These are phyloP conservation scores for Telfairia occidentalis DNA, from an alignment of 331 rosid species.

Conservation along the genomic window DNA sequence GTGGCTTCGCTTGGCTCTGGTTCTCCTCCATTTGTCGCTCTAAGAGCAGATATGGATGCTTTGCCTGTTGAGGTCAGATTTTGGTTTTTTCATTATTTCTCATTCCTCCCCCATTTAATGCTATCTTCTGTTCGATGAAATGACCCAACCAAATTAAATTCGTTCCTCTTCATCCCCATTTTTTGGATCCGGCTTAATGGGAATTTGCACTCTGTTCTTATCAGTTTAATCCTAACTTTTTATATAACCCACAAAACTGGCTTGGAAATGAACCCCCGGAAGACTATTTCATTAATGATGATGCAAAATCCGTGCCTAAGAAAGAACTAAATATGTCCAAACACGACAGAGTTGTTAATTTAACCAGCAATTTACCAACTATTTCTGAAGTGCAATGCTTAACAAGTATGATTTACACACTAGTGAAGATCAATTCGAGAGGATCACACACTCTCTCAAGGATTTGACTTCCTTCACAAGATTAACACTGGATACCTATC, in stretches of 20 bases:
- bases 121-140: neutral
- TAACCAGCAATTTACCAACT: neutral
- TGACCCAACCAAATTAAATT: neutral
- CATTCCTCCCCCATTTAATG: neutral
- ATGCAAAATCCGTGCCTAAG: neutral
- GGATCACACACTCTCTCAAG: too few relatives aligned
- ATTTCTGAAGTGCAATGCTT: too few relatives aligned
- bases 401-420: too few relatives aligned
- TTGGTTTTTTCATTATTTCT: neutral
- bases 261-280: neutral
- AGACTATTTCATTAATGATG: neutral
- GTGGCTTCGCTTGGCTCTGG: conserved; percentile 85
- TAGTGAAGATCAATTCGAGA: too few relatives aligned
- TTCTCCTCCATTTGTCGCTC: conserved; percentile 69
- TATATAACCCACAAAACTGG: neutral
- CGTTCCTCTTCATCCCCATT: neutral
- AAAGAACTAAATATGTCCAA: neutral
- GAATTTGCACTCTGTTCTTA: neutral
- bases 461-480: too few relatives aligned
- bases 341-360: neutral
- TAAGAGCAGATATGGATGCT: conserved; percentile 96
- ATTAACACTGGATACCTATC: too few relatives aligned
- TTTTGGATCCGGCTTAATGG: neutral
- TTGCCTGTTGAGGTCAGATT: conserved; percentile 70
- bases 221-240: neutral